These are phyloP conservation scores for Trichoderma sp. DNA, from an alignment of 2,329 filamentous ascomycete species.

Conservation along the genomic window DNA sequence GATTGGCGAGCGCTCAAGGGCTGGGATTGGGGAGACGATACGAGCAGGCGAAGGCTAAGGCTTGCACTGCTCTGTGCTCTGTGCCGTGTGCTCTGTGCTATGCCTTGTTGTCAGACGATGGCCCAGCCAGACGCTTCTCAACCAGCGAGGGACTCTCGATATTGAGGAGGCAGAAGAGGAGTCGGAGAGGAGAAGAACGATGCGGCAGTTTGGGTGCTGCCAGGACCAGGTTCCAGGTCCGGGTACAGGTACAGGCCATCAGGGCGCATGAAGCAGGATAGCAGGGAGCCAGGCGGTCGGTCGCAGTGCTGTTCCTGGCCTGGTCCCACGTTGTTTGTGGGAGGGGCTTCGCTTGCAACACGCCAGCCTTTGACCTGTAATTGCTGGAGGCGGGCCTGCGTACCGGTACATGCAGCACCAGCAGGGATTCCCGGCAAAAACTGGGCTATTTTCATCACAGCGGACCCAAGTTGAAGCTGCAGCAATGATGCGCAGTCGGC, in stretches of 20 bases:
- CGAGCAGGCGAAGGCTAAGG: background rate
- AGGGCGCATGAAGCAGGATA: background rate
- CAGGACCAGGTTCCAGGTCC: background rate
- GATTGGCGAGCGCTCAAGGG: background rate
- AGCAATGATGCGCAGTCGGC: constrained; percentile 1
- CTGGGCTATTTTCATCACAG: background rate
- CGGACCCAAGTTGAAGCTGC: background rate
- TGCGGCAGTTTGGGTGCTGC: background rate
- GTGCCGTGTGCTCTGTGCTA: background rate
- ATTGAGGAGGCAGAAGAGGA: background rate
- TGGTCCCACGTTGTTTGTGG: background rate
- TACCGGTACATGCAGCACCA: background rate
- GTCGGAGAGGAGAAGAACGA: constrained; percentile 4
- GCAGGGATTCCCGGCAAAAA: background rate
- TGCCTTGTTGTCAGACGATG: background rate
- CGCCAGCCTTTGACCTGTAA: background rate
- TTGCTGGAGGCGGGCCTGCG: background rate
- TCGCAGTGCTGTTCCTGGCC: background rate
- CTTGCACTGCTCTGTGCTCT: background rate
- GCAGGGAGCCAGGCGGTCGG: background rate
- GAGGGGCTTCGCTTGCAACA: background rate
- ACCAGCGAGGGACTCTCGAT: constrained; percentile 7
- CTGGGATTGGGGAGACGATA: background rate
- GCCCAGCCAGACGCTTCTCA: constrained; percentile 5
- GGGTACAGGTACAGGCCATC: background rate